Conservation (phyloP, 257 asterid species). For the Solanum chmielewskii region DNA sequence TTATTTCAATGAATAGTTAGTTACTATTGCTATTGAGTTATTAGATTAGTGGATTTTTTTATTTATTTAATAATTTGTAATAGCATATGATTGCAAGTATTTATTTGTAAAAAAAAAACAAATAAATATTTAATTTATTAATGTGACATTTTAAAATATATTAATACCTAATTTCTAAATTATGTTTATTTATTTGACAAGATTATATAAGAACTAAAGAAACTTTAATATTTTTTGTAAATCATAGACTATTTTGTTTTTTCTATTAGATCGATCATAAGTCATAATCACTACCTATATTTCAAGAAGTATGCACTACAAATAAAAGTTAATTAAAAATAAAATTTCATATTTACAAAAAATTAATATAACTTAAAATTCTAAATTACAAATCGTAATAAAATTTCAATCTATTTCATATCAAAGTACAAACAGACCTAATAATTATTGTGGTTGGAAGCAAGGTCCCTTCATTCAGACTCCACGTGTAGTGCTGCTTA, state of each 20-base stretch:
- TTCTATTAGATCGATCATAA: too few species aligned
- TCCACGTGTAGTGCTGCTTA: slow-evolving; percentile 31
- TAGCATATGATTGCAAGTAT: neutral
- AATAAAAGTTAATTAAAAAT: too few species aligned
- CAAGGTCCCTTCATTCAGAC: slow-evolving; percentile 24
- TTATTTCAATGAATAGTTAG: neutral
- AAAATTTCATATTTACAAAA: neutral
- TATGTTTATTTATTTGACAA: neutral
- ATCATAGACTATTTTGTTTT: fast-evolving
- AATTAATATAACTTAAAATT: neutral
- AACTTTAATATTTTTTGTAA: neutral
- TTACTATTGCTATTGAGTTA: neutral
- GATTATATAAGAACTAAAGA: neutral
- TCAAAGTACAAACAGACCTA: neutral
- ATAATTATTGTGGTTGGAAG: slow-evolving; percentile 13
- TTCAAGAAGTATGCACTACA: neutral
- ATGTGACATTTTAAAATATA: neutral
- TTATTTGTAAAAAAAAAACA: neutral
- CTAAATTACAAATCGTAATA: neutral
- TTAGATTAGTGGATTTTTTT: neutral
- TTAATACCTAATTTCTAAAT: neutral
- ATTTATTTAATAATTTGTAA: neutral
- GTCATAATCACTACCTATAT: neutral
- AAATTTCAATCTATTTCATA: neutral
- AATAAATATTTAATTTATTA: neutral